A percentile compares a stretch with the other conserved stretches of the same genome.
Conservation (phyloP, 139 green algal genomes). For the Chlorella sorokiniana region DNA sequence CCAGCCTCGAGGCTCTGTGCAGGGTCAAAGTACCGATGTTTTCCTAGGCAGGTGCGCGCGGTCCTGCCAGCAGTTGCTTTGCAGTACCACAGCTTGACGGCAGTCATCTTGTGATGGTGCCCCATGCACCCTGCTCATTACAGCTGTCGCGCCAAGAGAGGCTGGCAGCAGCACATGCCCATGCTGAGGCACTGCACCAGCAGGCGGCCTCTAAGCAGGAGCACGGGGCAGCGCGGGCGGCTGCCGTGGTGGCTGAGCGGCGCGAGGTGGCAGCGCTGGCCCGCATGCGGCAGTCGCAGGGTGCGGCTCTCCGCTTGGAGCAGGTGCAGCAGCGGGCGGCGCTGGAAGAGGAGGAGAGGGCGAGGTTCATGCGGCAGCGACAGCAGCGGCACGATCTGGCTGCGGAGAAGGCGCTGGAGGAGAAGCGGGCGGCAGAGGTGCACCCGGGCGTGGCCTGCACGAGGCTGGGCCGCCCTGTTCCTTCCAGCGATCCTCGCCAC, state of each 20-base stretch:
- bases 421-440: slow-evolving; percentile 21
- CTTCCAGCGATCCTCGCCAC: neutral
- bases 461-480: no score
- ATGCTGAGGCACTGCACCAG: neutral
- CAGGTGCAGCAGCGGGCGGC: slow-evolving; percentile 3
- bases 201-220: neutral
- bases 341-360: slow-evolving; percentile 20
- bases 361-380: neutral
- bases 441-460: no score
- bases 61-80: no score
- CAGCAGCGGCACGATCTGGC: slow-evolving; percentile 4
- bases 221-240: neutral
- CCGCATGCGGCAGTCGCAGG: neutral
- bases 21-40: no score
- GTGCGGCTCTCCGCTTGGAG: neutral
- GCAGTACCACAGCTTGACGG: neutral
- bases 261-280: neutral
- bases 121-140: no score
- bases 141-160: neutral
- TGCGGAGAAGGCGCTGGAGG: neutral
- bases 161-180: neutral
- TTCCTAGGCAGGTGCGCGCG: no score
- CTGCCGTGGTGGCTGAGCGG: neutral
- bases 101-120: neutral
- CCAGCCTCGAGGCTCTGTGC: no score